phyloP scores from a whole-genome alignment of 148 eudicot genomes.

The Pharnaceum exiguum region DNA sequence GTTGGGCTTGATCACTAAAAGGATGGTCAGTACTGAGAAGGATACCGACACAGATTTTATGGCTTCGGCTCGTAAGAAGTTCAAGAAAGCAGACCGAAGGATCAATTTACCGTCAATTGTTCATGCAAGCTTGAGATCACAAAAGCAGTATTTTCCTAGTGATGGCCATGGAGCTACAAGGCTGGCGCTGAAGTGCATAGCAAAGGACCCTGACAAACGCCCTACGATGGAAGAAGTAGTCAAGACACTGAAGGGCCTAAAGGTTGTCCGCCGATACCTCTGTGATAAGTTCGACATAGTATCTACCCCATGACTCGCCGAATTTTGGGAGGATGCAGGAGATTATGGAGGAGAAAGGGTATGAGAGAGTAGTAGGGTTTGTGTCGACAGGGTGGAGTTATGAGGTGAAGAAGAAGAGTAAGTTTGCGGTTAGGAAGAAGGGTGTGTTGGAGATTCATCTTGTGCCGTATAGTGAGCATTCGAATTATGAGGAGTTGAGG shows the following conservation, averaged over 20 bases:
- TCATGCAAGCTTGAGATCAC: neutral
- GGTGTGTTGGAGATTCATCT: constrained; percentile 86
- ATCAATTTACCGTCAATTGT: neutral
- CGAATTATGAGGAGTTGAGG: constrained; percentile 88
- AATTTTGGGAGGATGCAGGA: constrained; percentile 79
- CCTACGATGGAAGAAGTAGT: neutral
- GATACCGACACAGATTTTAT: neutral
- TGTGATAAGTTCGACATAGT: no score
- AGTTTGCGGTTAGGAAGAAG: constrained; percentile 90
- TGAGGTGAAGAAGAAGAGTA: constrained; percentile 81
- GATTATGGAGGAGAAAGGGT: constrained; percentile 75
- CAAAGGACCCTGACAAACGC: neutral
- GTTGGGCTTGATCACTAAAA: no score
- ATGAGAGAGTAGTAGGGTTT: constrained; percentile 83
- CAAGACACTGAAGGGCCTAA: neutral
- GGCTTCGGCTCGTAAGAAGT: neutral
- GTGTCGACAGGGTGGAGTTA: constrained; percentile 99
- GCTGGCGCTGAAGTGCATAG: neutral
- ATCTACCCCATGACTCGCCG: no score
- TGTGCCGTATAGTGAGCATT: constrained; percentile 97
- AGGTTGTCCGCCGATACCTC: no score
- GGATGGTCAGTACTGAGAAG: no score
- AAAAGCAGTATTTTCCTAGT: neutral
- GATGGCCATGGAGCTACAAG: neutral
- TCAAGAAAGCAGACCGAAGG: neutral